Base-by-base conservation (phyloP, 2,329 filamentous ascomycete species). In the Herpotrichia juniperi region DNA sequence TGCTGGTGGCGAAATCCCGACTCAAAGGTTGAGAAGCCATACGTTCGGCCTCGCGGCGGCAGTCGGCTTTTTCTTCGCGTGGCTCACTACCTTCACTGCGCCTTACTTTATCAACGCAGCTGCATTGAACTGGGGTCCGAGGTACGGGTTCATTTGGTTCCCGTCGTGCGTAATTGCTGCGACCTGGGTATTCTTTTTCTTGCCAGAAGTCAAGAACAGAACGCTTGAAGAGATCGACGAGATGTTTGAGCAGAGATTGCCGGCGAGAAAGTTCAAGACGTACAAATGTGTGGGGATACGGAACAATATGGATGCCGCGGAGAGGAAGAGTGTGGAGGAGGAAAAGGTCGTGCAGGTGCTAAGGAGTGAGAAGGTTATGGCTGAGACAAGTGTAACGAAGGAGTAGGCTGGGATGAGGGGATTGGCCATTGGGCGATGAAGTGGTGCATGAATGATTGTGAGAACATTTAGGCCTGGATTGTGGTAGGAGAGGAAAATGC, bases 51-150 rank as follows among this genome's bases (percentile, higher is more conserved):
- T 74, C 1, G 82, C 82, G 0, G 79, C 81, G 0, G 79, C 80
- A 3, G 68, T 82, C 19, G 81, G 79, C 0, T 85, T 82, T 0
- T 78, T 79, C 2, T 68, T 82, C 28, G 81, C 79, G 0, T 85
- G 82, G 82, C 72, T 82, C 6, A 80, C 81, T 0, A 83, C 81
- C 0, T 85, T 84, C 57, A 85, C 82, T 0, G 81, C 82, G 2
- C 82, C 82, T 0, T 84, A 85, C 59, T 85, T 85, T 58, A 85
- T 86, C 67, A 85, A 85, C 56, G 79, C 80, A 0, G 64, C 71
- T 12, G 67, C 78, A 1, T 66, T 86, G 32, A 79, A 81, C 58
- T 86, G 82, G 82, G 83, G 82, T 0, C 82, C 83, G 0, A 79
- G 79, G 52, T 84, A 85, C 44, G 49, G 82, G 2, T 85, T 81